phyloP scores from a whole-genome alignment of 331 rosid species.

The Prunus yedoensis region DNA sequence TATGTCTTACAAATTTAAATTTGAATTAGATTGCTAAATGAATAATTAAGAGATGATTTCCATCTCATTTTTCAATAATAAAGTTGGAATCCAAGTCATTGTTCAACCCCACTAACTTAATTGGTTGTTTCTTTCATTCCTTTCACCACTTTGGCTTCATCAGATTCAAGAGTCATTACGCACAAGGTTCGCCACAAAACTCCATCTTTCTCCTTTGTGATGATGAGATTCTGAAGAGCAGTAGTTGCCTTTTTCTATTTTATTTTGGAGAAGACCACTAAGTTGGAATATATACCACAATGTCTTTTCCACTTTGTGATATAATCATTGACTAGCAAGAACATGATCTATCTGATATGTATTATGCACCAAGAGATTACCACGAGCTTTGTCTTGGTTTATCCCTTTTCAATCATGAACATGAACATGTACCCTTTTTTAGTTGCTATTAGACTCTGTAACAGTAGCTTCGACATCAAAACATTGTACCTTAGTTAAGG shows the following conservation, averaged over 20 bases:
- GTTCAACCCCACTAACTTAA: conserved; percentile 44
- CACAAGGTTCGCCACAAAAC: conserved; percentile 93
- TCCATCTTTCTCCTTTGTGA: conserved; percentile 61
- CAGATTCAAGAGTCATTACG: conserved; percentile 55
- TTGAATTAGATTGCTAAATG: conserved; percentile 9
- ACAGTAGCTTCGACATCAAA: conserved; percentile 23
- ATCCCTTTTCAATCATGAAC: conserved; percentile 21
- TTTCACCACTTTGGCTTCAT: conserved; percentile 37
- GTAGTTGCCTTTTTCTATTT: neutral
- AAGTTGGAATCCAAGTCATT: conserved; percentile 77
- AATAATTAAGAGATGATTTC: conserved; percentile 30
- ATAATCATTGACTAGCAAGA: conserved; percentile 39
- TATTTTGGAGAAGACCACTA: conserved; percentile 32
- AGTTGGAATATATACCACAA: conserved; percentile 56
- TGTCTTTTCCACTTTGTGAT: conserved; percentile 31
- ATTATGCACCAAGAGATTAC: conserved; percentile 27
- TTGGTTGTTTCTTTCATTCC: conserved; percentile 27
- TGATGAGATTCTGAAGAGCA: conserved; percentile 54
- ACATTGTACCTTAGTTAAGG: neutral
- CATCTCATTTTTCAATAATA: conserved; percentile 36
- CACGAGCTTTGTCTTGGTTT: conserved; percentile 25
- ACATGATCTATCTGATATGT: conserved; percentile 21
- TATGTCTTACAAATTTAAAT: neutral
- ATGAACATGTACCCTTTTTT: conserved; percentile 1
- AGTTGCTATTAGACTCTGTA: conserved; percentile 24